Base-by-base conservation (phyloP, 345 rosid species). In the Lumnitzera racemosa region DNA sequence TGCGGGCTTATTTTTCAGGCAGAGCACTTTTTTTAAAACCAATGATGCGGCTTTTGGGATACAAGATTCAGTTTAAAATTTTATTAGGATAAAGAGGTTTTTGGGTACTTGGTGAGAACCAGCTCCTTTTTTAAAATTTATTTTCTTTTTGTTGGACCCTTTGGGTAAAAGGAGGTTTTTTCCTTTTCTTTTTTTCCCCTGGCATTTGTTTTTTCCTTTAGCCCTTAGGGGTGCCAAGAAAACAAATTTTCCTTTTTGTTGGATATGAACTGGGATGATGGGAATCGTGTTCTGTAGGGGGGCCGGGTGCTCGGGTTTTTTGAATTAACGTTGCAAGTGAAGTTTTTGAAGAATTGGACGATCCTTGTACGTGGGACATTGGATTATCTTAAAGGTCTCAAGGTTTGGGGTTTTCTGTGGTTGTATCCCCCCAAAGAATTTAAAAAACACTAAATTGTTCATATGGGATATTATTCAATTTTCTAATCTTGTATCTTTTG, bases 11-110 rank as follows among this genome's bases (percentile, higher is more conserved):
- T 66, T 15, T 10, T 58, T 67, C 82, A 92, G 96, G 97, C 95
- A 12, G 97, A 92, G 29, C 97, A 89, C 96, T 87, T 66, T 89
- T 89, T 59, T 75, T 92, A 51, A 92, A 92, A 58, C 97, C 76
- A 92, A 86, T 78, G 99, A 89, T 79, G 80, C 96, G 99, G 99
- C 62, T 87, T 97, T 61, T 92, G n/a, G 97, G 99, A 91, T 89
- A 56, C 95, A 92, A 74, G 99, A 92, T 78, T 89, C 97, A 46
- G 97, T 96, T 3, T 89, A 29, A n/a, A n/a, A n/a, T n/a, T 87
- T 96, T 10, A 82, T 87, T 96, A 85, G 96, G n/a, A n/a, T 63
- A 89, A 89, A 57, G 99, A 92, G 81, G 97, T 92, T 71, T 97
- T 97, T 41, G 86, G 99, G 97, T 87, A 82, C 70, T 73, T 92